A percentile compares a stretch with the other conserved stretches of the same genome.
phyloP scores from a whole-genome alignment of 192 early-diverging fungal genomes.

The Backusella tuberculispora region DNA sequence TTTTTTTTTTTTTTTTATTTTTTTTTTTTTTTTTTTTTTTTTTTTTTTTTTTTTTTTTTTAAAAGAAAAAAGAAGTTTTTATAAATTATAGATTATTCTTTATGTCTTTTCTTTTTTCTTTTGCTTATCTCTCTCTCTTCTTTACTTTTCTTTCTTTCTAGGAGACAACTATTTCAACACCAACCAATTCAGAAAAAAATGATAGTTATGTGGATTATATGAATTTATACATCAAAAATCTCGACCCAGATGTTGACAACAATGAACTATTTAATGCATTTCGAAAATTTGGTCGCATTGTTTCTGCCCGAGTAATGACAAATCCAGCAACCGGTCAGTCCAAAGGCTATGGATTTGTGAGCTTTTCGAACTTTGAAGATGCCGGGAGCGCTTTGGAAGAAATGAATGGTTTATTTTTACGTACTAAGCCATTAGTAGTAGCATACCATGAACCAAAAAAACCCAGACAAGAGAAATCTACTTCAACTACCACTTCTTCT shows the following conservation, averaged over 20 bases:
- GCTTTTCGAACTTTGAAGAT: conserved; percentile 89
- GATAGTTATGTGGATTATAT: conserved; percentile 47
- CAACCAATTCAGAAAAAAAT: conserved; percentile 14
- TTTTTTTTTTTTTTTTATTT: background rate
- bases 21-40: conserved; percentile 2
- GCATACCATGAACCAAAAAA: conserved; percentile 92
- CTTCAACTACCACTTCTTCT: conserved; percentile 5
- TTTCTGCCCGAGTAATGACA: conserved; percentile 87
- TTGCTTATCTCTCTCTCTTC: no score
- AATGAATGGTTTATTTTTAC: conserved; percentile 85
- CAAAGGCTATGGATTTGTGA: conserved; percentile 92
- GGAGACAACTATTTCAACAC: conserved; percentile 14
- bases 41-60: background rate
- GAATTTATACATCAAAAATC: conserved; percentile 97
- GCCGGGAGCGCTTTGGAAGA: conserved; percentile 85
- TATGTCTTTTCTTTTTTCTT: no score
- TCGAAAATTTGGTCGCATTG: conserved; percentile 83
- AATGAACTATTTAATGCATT: conserved; percentile 93
- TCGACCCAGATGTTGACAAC: conserved; percentile 90
- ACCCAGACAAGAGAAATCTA: conserved; percentile 55
- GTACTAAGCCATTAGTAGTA: conserved; percentile 87
- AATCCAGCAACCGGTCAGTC: conserved; percentile 71
- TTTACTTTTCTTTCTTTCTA: background rate
- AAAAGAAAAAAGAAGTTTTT: no score
- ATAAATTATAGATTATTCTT: no score